Conservation (phyloP, 2,329 filamentous ascomycete genomes). For the Phyllosticta ampelicida region DNA sequence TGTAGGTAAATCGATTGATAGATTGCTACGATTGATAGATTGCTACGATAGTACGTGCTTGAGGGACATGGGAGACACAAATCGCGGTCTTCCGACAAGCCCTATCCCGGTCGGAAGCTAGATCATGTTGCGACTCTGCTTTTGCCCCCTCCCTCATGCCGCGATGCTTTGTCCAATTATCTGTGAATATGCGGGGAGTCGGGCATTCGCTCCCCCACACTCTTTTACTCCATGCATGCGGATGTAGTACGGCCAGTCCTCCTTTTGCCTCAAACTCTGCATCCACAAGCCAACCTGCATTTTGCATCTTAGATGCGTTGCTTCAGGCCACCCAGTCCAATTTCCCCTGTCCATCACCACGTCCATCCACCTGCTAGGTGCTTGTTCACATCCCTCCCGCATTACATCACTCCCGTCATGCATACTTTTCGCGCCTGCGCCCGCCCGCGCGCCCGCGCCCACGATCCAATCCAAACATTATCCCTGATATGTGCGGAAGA, state of each 20-base stretch:
- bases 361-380: background rate
- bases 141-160: background rate
- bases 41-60: background rate
- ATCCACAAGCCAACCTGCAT: too few species aligned
- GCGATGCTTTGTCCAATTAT: background rate
- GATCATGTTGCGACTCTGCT: background rate
- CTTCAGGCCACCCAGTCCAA: background rate
- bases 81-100: background rate
- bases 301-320: too few species aligned
- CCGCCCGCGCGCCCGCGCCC: background rate
- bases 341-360: background rate
- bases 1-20: background rate
- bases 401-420: background rate
- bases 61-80: background rate
- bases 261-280: too few species aligned
- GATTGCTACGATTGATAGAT: background rate
- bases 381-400: background rate
- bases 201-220: background rate
- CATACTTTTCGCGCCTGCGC: background rate
- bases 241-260: too few species aligned
- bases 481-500: too few species aligned
- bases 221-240: background rate
- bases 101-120: background rate
- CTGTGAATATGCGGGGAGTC: background rate
- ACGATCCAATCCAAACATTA: background rate